Evolutionary conservation across 2,329 filamentous ascomycete species (phyloP).

Genomic region (Coccinonectria pachysandricola): DNA sequence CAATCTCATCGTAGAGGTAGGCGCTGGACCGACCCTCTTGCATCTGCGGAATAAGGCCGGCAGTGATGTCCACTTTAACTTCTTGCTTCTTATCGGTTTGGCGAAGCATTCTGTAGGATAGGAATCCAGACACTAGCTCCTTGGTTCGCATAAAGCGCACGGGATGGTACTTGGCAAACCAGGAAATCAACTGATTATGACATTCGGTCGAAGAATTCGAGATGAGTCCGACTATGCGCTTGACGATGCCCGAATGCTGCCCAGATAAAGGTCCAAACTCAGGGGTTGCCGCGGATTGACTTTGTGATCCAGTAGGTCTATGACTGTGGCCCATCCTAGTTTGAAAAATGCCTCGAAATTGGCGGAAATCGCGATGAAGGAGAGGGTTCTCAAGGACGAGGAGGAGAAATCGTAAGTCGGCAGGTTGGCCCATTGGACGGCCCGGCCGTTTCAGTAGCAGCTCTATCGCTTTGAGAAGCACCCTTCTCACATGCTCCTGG

Average conservation of each 20-base stretch:
- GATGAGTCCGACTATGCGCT: constrained; percentile 70
- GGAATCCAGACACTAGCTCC: constrained; percentile 66
- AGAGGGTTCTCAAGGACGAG: constrained; percentile 73
- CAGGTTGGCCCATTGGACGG: constrained; percentile 53
- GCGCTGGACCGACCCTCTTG: constrained; percentile 55
- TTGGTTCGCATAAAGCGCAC: constrained; percentile 61
- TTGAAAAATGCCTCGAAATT: constrained; percentile 32
- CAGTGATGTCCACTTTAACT: constrained; percentile 49
- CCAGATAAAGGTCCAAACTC: constrained; percentile 40
- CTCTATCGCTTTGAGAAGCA: constrained; percentile 69
- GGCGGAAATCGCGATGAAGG: constrained; percentile 39
- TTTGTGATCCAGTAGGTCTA: no score
- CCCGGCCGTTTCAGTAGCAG: constrained; percentile 71
- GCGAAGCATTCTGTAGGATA: constrained; percentile 68
- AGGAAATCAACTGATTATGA: constrained; percentile 66
- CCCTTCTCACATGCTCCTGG: constrained; percentile 57
- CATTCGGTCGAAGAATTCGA: constrained; percentile 66
- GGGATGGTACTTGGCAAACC: constrained; percentile 64
- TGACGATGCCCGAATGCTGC: constrained; percentile 74
- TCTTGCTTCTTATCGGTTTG: constrained; percentile 58
- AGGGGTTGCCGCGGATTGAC: constrained; percentile 9
- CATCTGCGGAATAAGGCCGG: constrained; percentile 63
- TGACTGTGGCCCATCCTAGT: no score
- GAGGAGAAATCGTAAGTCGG: constrained; percentile 67
- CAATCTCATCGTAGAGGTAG: constrained; percentile 69